phyloP scores from a whole-genome alignment of 306 rosid genomes.

The Sesbania bispinosa region DNA sequence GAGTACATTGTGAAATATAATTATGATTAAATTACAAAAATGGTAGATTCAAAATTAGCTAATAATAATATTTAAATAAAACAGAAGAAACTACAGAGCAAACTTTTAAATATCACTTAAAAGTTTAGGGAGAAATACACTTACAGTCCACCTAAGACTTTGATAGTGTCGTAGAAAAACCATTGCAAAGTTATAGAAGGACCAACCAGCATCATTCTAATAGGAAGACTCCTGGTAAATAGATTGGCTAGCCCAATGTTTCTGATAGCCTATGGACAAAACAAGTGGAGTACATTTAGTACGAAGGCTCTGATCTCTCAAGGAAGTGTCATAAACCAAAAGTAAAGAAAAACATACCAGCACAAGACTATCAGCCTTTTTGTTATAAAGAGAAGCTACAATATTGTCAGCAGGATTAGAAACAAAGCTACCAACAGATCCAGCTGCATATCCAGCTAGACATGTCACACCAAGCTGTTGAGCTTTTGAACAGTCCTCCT shows the following conservation, averaged over 20 bases:
- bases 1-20: not conserved
- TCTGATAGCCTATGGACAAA: slow-evolving; percentile 65
- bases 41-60: not conserved
- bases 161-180: slow-evolving; percentile 92
- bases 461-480: slow-evolving; percentile 64
- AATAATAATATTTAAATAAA: not conserved
- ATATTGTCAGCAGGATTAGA: slow-evolving; percentile 62
- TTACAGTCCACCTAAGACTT: slow-evolving; percentile 82
- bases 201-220: slow-evolving; percentile 77
- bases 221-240: slow-evolving; percentile 87
- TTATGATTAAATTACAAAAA: not conserved
- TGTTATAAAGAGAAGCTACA: slow-evolving; percentile 57
- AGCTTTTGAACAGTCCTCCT: slow-evolving; percentile 49
- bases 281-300: slow-evolving; percentile 15
- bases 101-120: slow-evolving; percentile 13
- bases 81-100: slow-evolving; percentile 3
- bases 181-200: slow-evolving; percentile 87
- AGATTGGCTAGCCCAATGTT: slow-evolving; percentile 71
- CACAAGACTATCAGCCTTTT: slow-evolving; percentile 48
- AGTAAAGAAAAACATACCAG: slow-evolving; percentile 38
- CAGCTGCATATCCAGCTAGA: slow-evolving; percentile 62
- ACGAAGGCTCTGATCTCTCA: not conserved
- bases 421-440: slow-evolving; percentile 60
- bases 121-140: slow-evolving; percentile 35
- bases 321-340: not conserved